Percentiles rank a stretch among this genome's conserved stretches.
Conservation (phyloP, 1,284 basidiomycete species). For the Clitocybe nebularis region DNA sequence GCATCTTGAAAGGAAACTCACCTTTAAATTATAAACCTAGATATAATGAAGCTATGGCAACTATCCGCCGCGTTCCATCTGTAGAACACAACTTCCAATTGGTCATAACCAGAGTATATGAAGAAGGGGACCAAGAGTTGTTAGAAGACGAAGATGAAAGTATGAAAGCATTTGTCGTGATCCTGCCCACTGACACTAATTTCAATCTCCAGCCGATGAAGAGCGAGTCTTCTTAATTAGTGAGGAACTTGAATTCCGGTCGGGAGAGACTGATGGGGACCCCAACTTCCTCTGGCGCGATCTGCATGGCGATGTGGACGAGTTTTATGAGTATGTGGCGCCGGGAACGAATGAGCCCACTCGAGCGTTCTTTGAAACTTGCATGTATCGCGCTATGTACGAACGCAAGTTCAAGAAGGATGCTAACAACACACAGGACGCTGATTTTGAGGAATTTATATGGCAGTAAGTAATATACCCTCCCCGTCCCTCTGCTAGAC, state of each 20-base stretch:
- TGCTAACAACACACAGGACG: constrained; percentile 67
- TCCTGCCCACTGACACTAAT: constrained; percentile 1
- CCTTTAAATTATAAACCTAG: constrained; percentile 36
- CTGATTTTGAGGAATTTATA: constrained; percentile 73
- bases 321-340: constrained; percentile 80
- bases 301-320: constrained; percentile 77
- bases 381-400: constrained; percentile 92
- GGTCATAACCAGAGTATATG: constrained; percentile 93
- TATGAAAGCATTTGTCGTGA: constrained; percentile 37
- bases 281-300: constrained; percentile 89
- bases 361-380: constrained; percentile 85
- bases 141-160: constrained; percentile 95
- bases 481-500: no score
- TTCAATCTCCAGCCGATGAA: constrained; percentile 64
- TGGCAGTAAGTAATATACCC: constrained; percentile 63
- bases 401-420: constrained; percentile 81
- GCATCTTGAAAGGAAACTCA: constrained; percentile 5
- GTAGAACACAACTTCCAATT: constrained; percentile 92
- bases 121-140: constrained; percentile 92
- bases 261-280: constrained; percentile 75
- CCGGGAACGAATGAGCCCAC: constrained; percentile 81
- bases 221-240: constrained; percentile 92
- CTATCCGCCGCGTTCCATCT: constrained; percentile 82
- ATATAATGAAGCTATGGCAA: constrained; percentile 94
- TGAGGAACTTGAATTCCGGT: constrained; percentile 81